Percentiles rank a stretch among this genome's conserved stretches.
phyloP scores from a whole-genome alignment of 2,329 filamentous ascomycete genomes.

The Paracoccidioides brasiliensis region DNA sequence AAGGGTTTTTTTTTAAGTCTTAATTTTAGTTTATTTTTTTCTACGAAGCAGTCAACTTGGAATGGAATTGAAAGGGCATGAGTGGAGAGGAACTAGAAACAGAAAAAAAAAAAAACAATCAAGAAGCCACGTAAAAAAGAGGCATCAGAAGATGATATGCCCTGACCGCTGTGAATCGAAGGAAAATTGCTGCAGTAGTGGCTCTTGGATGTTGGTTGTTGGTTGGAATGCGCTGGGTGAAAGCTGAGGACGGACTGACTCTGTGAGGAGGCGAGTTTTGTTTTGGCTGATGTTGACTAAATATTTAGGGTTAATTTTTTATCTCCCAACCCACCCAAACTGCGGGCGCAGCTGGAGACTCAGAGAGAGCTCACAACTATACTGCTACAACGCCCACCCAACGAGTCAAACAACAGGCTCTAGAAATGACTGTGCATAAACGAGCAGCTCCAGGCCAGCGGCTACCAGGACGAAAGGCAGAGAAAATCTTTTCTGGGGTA shows the following conservation, averaged over 20 bases:
- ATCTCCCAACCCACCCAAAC: not conserved
- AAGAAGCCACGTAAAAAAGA: not conserved
- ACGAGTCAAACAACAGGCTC: not conserved
- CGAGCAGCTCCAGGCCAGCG: not conserved
- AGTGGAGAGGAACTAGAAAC: not conserved
- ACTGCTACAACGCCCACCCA: not conserved
- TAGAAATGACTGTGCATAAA: not conserved
- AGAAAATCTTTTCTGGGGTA: not conserved
- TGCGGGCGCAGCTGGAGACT: not conserved
- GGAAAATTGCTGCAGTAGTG: not conserved
- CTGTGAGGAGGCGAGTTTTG: not conserved
- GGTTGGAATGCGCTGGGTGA: not conserved
- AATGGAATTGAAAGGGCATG: not conserved
- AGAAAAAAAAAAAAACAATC: not conserved
- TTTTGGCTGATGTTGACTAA: not conserved
- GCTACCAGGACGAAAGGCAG: not conserved
- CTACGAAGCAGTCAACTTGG: not conserved
- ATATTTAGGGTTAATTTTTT: not conserved
- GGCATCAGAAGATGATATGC: not conserved
- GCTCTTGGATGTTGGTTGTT: not conserved
- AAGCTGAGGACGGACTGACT: not conserved
- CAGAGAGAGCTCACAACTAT: not conserved
- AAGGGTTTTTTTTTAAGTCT: too few species aligned
- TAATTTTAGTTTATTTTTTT: too few species aligned
- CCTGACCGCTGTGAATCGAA: not conserved